A percentile compares a stretch with the other conserved stretches of the same genome.
phyloP scores from a whole-genome alignment of 164 flowering plant species.

The Aristolochia contorta region DNA sequence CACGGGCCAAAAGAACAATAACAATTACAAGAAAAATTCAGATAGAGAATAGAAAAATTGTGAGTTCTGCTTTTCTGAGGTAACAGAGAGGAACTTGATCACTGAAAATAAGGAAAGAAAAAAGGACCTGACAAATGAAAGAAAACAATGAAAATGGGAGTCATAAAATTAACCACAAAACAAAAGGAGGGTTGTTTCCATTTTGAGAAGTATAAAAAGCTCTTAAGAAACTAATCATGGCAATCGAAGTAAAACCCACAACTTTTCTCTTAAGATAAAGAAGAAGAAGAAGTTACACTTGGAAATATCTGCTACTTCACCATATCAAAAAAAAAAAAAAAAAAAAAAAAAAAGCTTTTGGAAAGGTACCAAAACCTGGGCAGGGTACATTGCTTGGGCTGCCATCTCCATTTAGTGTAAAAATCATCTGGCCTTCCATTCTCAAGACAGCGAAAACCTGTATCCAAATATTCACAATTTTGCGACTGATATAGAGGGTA shows the following conservation, averaged over 20 bases:
- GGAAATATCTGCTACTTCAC: no score
- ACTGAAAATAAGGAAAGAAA: neutral
- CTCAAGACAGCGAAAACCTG: constrained; percentile 73
- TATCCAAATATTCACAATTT: constrained; percentile 57
- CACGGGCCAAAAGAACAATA: neutral
- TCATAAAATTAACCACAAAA: neutral
- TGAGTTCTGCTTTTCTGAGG: neutral
- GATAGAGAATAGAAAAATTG: neutral
- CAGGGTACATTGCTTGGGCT: constrained; percentile 70
- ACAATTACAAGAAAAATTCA: neutral
- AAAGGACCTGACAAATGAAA: neutral
- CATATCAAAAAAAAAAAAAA: constrained; percentile 1
- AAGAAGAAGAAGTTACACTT: no score
- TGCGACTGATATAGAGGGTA: constrained; percentile 59
- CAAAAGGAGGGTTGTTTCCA: neutral
- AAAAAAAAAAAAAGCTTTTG: neutral
- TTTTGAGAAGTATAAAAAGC: neutral
- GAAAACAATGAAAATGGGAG: neutral
- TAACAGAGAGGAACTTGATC: neutral
- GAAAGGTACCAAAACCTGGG: constrained; percentile 47
- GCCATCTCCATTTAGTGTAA: constrained; percentile 91
- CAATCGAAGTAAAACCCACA: no score
- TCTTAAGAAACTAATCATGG: neutral
- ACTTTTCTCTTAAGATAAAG: no score
- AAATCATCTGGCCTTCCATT: constrained; percentile 74